Evolutionary conservation across 495 filamentous ascomycete genomes (phyloP).

Genomic region (Niebla homalea): DNA sequence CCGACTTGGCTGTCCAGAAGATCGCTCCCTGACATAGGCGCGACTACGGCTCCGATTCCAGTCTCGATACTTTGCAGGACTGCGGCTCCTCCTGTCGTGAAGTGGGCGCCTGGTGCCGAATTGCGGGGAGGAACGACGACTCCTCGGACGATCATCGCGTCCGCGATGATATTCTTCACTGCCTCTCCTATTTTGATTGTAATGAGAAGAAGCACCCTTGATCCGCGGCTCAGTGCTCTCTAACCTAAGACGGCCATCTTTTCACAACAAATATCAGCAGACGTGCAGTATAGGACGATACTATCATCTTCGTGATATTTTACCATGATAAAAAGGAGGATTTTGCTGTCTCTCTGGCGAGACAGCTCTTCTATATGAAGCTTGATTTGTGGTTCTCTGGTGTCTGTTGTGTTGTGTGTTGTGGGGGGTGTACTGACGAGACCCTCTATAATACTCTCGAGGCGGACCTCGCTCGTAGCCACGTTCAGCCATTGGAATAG

Average conservation of each 20-base stretch:
- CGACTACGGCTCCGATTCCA: slow-evolving; percentile 30
- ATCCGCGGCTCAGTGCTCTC: slow-evolving; percentile 17
- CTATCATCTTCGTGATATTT: slow-evolving; percentile 15
- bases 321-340: slow-evolving; percentile 17
- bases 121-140: slow-evolving; percentile 26
- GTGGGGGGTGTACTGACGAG: slow-evolving; percentile 9
- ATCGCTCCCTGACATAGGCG: slow-evolving; percentile 29
- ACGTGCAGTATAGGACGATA: slow-evolving; percentile 10
- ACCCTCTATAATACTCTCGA: slow-evolving; percentile 18
- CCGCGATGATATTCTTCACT: slow-evolving; percentile 11
- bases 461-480: slow-evolving; percentile 7
- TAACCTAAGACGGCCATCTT: slow-evolving; percentile 20
- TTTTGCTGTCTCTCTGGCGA: slow-evolving; percentile 11
- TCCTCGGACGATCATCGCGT: slow-evolving; percentile 27
- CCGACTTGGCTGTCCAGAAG: slow-evolving; percentile 35
- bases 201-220: slow-evolving; percentile 4
- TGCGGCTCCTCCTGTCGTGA: slow-evolving; percentile 26
- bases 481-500: slow-evolving; percentile 7
- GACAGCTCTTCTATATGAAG: slow-evolving; percentile 21
- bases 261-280: slow-evolving; percentile 17
- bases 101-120: slow-evolving; percentile 31
- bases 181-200: slow-evolving; percentile 10
- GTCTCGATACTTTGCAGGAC: slow-evolving; percentile 30
- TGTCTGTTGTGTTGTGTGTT: neutral
- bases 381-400: slow-evolving; percentile 19